Conservation (phyloP, 192 early-diverging fungal genomes). For the Physocladia obscura region DNA sequence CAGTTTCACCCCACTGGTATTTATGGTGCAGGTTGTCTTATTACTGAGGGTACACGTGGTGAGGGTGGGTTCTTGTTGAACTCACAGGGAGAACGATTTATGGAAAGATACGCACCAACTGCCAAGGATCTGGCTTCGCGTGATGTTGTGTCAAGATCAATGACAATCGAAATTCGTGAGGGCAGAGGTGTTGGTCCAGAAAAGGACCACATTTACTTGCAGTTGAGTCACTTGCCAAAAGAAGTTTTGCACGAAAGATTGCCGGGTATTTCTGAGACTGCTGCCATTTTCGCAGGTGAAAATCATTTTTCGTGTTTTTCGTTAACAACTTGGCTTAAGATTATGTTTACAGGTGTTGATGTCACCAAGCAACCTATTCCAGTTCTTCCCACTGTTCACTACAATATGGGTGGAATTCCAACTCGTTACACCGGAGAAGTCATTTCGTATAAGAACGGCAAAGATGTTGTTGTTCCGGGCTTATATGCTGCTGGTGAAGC, state of each 20-base stretch:
- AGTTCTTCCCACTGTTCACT: constrained; percentile 97
- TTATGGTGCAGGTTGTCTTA: constrained; percentile 96
- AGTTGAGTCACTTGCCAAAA: constrained; percentile 91
- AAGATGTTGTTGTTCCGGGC: constrained; percentile 90
- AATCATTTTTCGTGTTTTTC: neutral
- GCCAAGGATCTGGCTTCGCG: constrained; percentile 98
- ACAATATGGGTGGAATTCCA: constrained; percentile 99
- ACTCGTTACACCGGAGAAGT: constrained; percentile 97
- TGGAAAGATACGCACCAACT: constrained; percentile 98
- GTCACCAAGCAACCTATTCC: constrained; percentile 99
- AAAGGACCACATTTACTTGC: constrained; percentile 94
- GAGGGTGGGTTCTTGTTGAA: constrained; percentile 98
- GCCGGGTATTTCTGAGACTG: constrained; percentile 98
- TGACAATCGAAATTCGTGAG: constrained; percentile 97
- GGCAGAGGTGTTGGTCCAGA: constrained; percentile 96
- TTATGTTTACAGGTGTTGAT: constrained; percentile 66
- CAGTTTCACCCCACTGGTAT: constrained; percentile 99
- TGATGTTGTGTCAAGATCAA: constrained; percentile 97
- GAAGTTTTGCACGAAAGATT: constrained; percentile 84
- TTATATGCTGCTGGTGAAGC: constrained; percentile 98
- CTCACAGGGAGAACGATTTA: constrained; percentile 95
- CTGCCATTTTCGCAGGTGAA: constrained; percentile 90
- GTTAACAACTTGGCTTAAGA: neutral
- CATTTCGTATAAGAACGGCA: constrained; percentile 73
- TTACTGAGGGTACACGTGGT: constrained; percentile 95